Evolutionary conservation across 2,329 filamentous ascomycete genomes (phyloP).

Genomic region (Lizonia empirigonia): DNA sequence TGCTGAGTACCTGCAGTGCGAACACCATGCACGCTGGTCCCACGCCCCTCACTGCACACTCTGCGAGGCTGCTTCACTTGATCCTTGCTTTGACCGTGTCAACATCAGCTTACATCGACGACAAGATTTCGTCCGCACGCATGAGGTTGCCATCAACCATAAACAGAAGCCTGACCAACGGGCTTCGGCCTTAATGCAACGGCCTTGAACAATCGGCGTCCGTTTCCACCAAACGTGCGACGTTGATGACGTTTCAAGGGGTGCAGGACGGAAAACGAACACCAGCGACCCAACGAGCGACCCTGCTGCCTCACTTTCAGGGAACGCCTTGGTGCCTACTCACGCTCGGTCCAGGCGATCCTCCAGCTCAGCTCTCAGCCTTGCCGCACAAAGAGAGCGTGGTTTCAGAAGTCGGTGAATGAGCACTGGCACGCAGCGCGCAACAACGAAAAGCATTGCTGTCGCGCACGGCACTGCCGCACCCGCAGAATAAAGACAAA

Average conservation of each 20-base stretch:
- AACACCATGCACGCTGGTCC: background rate
- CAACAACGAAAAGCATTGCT: background rate
- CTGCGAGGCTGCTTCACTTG: background rate
- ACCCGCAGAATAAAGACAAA: constrained; percentile 10
- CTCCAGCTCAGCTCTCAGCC: constrained; percentile 14
- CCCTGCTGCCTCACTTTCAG: constrained; percentile 29
- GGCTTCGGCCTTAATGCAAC: constrained; percentile 10
- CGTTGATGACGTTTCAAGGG: constrained; percentile 37
- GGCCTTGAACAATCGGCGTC: constrained; percentile 2
- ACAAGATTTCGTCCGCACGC: constrained; percentile 3
- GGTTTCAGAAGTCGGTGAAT: constrained; percentile 25
- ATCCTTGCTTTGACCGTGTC: background rate
- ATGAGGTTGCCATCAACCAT: constrained; percentile 19
- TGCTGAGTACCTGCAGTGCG: background rate
- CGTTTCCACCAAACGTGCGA: constrained; percentile 32
- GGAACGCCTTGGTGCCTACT: constrained; percentile 24
- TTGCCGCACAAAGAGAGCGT: constrained; percentile 23
- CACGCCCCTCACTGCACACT: background rate
- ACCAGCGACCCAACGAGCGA: constrained; percentile 27
- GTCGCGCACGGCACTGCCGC: background rate
- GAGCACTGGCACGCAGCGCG: background rate
- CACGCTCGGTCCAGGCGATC: constrained; percentile 10
- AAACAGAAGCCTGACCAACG: constrained; percentile 9
- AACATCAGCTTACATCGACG: background rate
- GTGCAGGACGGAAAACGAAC: constrained; percentile 27